phyloP scores from a whole-genome alignment of 306 rosid genomes.

The Trichosanthes truncata region DNA sequence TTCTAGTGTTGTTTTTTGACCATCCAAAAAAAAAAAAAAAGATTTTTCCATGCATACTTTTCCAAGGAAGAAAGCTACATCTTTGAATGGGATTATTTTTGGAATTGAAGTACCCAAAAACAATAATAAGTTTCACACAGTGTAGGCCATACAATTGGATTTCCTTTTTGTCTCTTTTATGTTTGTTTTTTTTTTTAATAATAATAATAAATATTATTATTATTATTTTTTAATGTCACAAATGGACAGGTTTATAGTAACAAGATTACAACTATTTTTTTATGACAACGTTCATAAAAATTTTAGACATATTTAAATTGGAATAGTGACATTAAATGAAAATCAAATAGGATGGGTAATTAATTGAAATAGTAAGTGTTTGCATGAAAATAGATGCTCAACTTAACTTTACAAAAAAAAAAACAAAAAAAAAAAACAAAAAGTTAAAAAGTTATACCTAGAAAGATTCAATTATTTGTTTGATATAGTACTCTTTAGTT shows the following conservation, averaged over 20 bases:
- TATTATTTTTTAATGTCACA: not conserved
- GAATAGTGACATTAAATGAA: not conserved
- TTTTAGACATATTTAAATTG: not conserved
- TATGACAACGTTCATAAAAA: not conserved
- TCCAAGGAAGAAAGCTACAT: not conserved
- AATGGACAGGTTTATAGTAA: not conserved
- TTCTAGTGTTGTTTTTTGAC: not conserved
- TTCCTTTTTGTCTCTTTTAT: not conserved
- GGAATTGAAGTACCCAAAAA: not conserved
- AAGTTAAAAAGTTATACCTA: not conserved
- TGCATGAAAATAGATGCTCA: not conserved
- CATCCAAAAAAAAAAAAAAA: not conserved
- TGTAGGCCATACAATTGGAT: conserved; percentile 3
- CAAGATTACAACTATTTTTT: not conserved
- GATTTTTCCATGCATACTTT: conserved; percentile 2
- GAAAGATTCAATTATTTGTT: not conserved
- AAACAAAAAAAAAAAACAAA: not conserved
- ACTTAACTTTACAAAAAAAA: not conserved
- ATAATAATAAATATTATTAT: too few species aligned
- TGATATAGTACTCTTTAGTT: not conserved
- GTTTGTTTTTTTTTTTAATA: too few species aligned
- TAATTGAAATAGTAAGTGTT: not conserved
- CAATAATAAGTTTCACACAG: not conserved
- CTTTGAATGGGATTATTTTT: not conserved
- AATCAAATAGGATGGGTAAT: not conserved